These are phyloP conservation scores for Crepidotus variabilis DNA, from an alignment of 768 basidiomycete genomes.

Conservation along the genomic window DNA sequence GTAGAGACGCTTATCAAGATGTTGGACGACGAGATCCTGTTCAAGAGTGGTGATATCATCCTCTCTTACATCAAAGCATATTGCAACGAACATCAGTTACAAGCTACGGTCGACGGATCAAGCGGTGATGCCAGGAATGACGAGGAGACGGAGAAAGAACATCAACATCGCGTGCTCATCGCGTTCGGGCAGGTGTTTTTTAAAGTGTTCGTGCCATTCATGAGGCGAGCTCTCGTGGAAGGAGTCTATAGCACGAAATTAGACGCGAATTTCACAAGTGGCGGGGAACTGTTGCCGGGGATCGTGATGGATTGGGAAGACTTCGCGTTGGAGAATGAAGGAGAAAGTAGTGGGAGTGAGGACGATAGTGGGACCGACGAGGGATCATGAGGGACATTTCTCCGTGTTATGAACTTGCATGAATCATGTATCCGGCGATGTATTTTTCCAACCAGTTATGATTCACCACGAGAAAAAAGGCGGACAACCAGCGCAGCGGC, in stretches of 20 bases:
- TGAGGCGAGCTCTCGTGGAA: slow-evolving; percentile 64
- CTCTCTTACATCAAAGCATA: slow-evolving; percentile 38
- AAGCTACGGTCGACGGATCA: slow-evolving; percentile 8
- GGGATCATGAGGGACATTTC: not conserved
- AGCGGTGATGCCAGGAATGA: slow-evolving; percentile 14
- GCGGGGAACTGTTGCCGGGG: slow-evolving; percentile 17
- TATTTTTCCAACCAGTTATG: no score
- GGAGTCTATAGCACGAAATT: slow-evolving; percentile 61
- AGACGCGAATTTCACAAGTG: slow-evolving; percentile 18
- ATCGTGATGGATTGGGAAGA: slow-evolving; percentile 33
- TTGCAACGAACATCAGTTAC: slow-evolving; percentile 6
- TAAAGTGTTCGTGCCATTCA: slow-evolving; percentile 63
- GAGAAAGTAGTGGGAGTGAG: slow-evolving; percentile 10
- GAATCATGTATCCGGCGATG: no score
- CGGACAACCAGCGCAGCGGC: no score
- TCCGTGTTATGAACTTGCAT: no score
- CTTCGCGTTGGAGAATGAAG: slow-evolving; percentile 17
- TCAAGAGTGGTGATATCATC: slow-evolving; percentile 40
- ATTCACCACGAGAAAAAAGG: no score
- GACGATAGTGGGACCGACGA: slow-evolving; percentile 4
- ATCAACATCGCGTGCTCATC: slow-evolving; percentile 27
- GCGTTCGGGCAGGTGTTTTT: slow-evolving; percentile 58
- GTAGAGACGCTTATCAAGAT: slow-evolving; percentile 40
- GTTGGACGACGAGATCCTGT: slow-evolving; percentile 50
- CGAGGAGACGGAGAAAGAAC: slow-evolving; percentile 24